Conservation (phyloP, 345 rosid genomes). For the Limnanthes douglasii region DNA sequence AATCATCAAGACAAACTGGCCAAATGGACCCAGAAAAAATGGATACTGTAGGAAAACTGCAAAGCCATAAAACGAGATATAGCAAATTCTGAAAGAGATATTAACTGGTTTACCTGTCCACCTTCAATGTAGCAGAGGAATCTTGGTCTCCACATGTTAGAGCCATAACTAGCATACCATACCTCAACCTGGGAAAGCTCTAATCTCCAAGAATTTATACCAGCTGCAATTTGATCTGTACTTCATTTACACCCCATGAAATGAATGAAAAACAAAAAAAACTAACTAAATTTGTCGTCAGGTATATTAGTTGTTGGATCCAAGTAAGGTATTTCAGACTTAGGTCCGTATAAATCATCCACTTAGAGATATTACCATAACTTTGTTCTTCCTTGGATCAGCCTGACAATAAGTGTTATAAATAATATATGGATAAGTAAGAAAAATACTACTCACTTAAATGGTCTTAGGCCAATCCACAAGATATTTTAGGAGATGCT, state of each 20-base stretch:
- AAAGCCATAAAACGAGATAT: too few relatives aligned
- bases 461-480: too few relatives aligned
- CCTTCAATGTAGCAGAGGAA: constrained; percentile 79
- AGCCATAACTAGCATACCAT: constrained; percentile 84
- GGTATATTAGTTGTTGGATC: too few relatives aligned
- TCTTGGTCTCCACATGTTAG: constrained; percentile 73
- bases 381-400: too few relatives aligned
- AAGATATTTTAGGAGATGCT: too few relatives aligned
- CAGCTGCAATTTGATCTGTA: constrained; percentile 15
- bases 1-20: not conserved
- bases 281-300: not conserved
- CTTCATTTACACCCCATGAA: too few relatives aligned
- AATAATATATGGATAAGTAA: too few relatives aligned
- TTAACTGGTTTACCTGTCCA: constrained; percentile 44
- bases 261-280: not conserved
- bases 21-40: not conserved
- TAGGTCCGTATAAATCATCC: too few relatives aligned
- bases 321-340: too few relatives aligned
- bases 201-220: constrained; percentile 39
- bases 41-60: not conserved
- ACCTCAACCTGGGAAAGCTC: constrained; percentile 47
- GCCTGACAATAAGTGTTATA: too few relatives aligned
- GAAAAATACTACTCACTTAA: too few relatives aligned
- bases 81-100: not conserved
- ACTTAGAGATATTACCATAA: too few relatives aligned